Evolutionary conservation across 768 basidiomycete genomes (phyloP), one percentile per base, ranked within the genome.

Genomic region (Pleurotus eryngii): DNA sequence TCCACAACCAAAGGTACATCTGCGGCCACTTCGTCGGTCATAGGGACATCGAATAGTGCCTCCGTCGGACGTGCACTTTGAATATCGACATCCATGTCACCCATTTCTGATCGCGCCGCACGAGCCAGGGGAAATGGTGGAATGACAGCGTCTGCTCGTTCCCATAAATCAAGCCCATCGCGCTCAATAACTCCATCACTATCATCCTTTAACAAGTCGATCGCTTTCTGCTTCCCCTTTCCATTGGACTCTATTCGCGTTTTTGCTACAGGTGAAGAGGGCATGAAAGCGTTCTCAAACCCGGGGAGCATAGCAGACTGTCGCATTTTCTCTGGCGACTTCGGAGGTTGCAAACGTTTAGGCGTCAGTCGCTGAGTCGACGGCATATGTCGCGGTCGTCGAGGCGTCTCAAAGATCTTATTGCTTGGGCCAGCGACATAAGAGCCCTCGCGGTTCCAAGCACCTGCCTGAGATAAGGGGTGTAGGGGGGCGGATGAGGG

Each of bases 271-370:
- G 75, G 76, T 5, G 76, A 74, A 3, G 74, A 73, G 3, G 73
- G 66, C 4, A 65, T 67, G 60, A 85, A 85, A 9, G 82, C 70
- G 59, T 84, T 84, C 58, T 83, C 74, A 60, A 85, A 84, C 5
- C 83, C 83, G 15, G 78, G 77, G 27, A 83, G 71, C 58, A 67
- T 72, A 9, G 66, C 67, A 8, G 64, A 49, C 56, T 68, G 74
- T 18, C 66, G 72, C 7, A 60, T 15, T 20, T 17, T 24, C 24
- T 35, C 55, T 64, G 68, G 38, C 57, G 67, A 55, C 18, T 55
- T 65, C 15, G 69, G 68, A 17, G 64, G 69, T 1, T 45, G 62
- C 55, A 62, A 62, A 17, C 42, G 58, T 49, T 55, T 56, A 64
- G 67, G 59, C 58, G 63, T 15, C 58, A 70, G 59, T 20, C 72